These are phyloP conservation scores for Gracilaria vermiculophylla DNA, from an alignment of 23 red algal species.

Conservation along the genomic window DNA sequence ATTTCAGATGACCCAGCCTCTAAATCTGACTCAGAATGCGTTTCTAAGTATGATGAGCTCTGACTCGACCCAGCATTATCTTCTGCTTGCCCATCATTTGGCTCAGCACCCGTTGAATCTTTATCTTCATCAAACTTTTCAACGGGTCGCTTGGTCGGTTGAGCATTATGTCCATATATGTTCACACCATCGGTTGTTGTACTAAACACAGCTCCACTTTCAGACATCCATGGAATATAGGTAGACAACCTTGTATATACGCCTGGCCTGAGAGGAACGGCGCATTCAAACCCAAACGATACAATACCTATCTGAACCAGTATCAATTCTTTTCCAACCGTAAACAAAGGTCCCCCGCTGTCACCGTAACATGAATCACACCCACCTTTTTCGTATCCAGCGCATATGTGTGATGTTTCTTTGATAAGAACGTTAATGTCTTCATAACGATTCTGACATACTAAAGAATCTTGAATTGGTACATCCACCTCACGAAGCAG, in stretches of 20 bases:
- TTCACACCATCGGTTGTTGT: not conserved
- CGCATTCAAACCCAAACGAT: constrained; percentile 62
- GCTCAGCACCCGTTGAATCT: not conserved
- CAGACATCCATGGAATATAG: constrained; percentile 26
- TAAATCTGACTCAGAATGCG: too few relatives aligned
- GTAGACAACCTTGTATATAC: constrained; percentile 21
- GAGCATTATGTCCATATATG: not conserved
- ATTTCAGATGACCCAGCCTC: too few relatives aligned
- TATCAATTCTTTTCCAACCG: not conserved
- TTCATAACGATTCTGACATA: not conserved
- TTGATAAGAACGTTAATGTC: not conserved
- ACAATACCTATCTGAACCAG: constrained; percentile 63
- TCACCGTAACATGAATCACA: constrained; percentile 65
- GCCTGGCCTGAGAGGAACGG: constrained; percentile 27
- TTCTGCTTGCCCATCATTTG: not conserved
- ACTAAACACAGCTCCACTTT: constrained; percentile 3
- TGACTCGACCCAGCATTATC: too few relatives aligned
- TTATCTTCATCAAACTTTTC: not conserved
- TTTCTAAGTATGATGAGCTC: too few relatives aligned
- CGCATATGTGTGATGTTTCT: constrained; percentile 22
- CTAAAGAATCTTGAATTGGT: constrained; percentile 5
- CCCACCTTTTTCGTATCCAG: constrained; percentile 44
- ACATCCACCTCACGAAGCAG: constrained; percentile 46
- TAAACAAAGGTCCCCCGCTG: constrained; percentile 51
- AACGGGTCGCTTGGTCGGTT: not conserved